Base-by-base conservation (phyloP, 805 yeast species). In the Myxozyma geophila region DNA sequence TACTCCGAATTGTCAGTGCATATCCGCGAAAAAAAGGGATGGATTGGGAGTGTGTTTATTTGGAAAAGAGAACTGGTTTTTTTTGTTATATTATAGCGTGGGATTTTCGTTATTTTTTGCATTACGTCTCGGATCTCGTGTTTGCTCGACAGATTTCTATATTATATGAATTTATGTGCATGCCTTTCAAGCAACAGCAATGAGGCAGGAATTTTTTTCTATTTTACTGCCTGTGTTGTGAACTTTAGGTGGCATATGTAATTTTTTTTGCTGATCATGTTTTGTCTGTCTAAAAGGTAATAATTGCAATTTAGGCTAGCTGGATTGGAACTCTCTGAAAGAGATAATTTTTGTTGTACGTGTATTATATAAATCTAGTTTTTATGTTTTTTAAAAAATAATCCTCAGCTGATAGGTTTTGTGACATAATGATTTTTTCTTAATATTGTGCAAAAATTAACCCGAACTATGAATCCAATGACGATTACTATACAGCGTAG, bases 1-100 rank as follows among this genome's bases (percentile, higher is more conserved):
- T 53, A 53, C 57, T 53, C 57, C 35, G 48, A 41, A 53, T 12
- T 53, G 46, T 41, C 57, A 41, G 57, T 53, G 57, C 57, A 53
- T 53, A 41, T 53, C 48, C 48, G 40, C 48, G 48, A 41, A 53
- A 23, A 23, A 53, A 53, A 41, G 57, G 57, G 57, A 53, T 41
- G 57, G 57, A 53, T 53, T 41, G 57, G 57, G 57, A 41, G 57
- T 53, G 57, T 39, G 57, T 53, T 40, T 53, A 43, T 53, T 28
- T 49, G 41, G 47, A 49, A 60, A 50, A 48, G 37, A 44, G 40
- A 40, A 50, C 41, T 51, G 54, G 49, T 19, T 43, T 39, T 44
- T 43, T 28, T 36, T 50, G 36, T 49, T 19, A 28, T 44, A 23
- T 54, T 46, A 41, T 47, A 44, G 43, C 41, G 51, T 41, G 44